Conservation (phyloP, 345 rosid genomes). For the Acer campestre region DNA sequence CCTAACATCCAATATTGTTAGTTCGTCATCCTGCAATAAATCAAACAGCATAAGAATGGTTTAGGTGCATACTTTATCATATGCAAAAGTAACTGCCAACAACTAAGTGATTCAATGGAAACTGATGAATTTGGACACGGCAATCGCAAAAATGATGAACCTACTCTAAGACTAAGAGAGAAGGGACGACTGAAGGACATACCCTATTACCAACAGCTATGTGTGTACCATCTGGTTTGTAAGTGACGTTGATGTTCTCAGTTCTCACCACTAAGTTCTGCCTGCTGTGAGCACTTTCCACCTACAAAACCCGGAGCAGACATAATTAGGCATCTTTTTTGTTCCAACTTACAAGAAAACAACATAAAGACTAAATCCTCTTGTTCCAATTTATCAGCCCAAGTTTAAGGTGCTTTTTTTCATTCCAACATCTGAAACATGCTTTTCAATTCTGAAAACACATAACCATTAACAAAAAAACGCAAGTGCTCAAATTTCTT, state of each 20-base stretch:
- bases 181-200: slow-evolving; percentile 29
- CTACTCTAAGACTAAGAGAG: slow-evolving; percentile 15
- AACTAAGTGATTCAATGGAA: slow-evolving; percentile 12
- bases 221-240: slow-evolving; percentile 91
- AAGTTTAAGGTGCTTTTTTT: background rate
- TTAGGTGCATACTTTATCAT: slow-evolving; percentile 6
- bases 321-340: slow-evolving; percentile 4
- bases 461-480: background rate
- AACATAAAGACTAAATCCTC: background rate
- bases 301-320: slow-evolving; percentile 41
- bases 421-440: no score
- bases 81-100: slow-evolving; percentile 3
- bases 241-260: slow-evolving; percentile 97
- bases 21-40: slow-evolving; percentile 79
- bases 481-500: background rate
- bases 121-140: slow-evolving; percentile 8
- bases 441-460: no score
- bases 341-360: background rate
- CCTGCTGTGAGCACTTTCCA: slow-evolving; percentile 95
- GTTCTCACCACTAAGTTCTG: slow-evolving; percentile 97
- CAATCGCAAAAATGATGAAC: background rate
- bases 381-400: background rate
- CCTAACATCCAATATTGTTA: slow-evolving; percentile 94
- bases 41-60: slow-evolving; percentile 18
- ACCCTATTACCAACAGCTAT: slow-evolving; percentile 98